Conservation (phyloP, 768 basidiomycete species). For the Tulasnella calospora region DNA sequence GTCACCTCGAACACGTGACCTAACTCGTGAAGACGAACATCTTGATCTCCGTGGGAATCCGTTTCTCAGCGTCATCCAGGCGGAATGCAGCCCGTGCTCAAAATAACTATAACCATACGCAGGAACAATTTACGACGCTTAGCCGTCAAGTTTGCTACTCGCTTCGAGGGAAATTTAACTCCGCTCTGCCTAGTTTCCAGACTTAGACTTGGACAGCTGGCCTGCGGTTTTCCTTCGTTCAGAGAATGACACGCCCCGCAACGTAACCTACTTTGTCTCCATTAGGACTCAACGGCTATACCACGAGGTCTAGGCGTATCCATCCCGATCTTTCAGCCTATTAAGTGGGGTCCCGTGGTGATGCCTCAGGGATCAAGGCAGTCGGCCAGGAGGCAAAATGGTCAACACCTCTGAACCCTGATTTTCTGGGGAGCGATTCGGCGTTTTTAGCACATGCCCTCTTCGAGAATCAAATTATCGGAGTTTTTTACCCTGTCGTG, state of each 20-base stretch:
- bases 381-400: background rate
- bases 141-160: background rate
- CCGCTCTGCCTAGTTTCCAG: background rate
- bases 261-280: background rate
- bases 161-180: too few relatives aligned
- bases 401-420: background rate
- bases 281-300: background rate
- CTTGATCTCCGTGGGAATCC: background rate
- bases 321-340: background rate
- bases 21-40: background rate
- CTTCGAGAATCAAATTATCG: background rate
- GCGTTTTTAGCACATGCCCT: background rate
- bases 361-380: background rate
- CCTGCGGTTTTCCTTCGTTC: background rate
- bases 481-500: background rate
- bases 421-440: background rate
- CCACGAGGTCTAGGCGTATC: background rate
- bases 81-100: background rate
- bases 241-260: background rate
- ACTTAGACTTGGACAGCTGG: background rate
- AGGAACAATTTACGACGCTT: background rate
- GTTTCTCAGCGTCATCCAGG: too few relatives aligned
- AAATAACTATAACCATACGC: background rate
- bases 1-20: background rate
- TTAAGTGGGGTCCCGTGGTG: background rate